Evolutionary conservation across 352 stramenopile genomes (phyloP), one percentile per base, ranked within the genome.

Genomic region (Phytopythium helicoides): DNA sequence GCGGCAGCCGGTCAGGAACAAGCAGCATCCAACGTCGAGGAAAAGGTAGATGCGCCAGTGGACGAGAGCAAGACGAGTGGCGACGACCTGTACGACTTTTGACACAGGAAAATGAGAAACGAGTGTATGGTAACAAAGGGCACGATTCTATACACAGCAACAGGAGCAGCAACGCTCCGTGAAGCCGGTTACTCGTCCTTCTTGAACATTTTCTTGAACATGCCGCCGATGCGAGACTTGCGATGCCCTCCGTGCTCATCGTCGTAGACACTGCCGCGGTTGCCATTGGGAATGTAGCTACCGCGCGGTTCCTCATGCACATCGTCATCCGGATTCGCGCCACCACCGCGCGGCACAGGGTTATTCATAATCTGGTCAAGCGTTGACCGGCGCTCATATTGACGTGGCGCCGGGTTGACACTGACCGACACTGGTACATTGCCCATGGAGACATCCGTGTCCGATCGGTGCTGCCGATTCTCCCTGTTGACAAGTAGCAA

Each of bases 171-270:
- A 33, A 33, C 28, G 28, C 28, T 33, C 28, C 28, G 28, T 10
- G 5, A 33, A 10, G 28, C 28, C 22, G 33, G 38, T 38, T 73
- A 61, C 58, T 84, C 75, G 26, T 91, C 78, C 62, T 91, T 91
- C 73, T 91, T 93, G 75, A 93, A 93, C 80, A 93, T 93, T 57
- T 93, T 93, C 68, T 93, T 93, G 67, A 93, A 89, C 76, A 91
- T 89, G 61, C 83, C 80, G 44, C 83, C 81, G 37, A 93, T 86
- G 9, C 80, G 78, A 16, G 80, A 93, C 60, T 91, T 91, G 34
- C 83, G 80, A 34, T 82, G 74, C 8, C 50, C 54, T 7, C 60
- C 59, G 25, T 88, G 69, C 37, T 93, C 82, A 34, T 77, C 66
- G 56, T 79, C 81, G 62, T 85, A 82, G 34, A 87, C 62, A 61